These are phyloP conservation scores for Komagataella kurtzmanii DNA, from an alignment of 805 yeast species.

Conservation along the genomic window DNA sequence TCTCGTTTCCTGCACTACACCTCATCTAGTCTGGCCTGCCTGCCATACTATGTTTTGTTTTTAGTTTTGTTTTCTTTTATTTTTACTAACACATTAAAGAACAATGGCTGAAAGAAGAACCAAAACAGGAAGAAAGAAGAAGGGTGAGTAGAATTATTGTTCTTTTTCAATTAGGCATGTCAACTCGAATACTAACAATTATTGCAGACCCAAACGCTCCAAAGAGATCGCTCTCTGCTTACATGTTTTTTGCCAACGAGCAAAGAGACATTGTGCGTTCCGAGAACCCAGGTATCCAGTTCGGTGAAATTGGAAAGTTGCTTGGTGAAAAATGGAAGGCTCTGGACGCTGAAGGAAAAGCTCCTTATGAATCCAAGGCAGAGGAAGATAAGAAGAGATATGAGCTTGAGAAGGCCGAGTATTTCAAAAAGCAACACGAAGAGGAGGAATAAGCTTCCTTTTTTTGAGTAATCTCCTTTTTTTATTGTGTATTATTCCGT, in stretches of 20 bases:
- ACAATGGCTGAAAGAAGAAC: conserved; percentile 15
- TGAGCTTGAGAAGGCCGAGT: conserved; percentile 89
- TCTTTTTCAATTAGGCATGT: background rate
- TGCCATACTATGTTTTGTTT: background rate
- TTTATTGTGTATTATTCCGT: background rate
- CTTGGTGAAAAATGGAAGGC: conserved; percentile 98
- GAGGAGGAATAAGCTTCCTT: background rate
- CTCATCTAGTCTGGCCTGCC: background rate
- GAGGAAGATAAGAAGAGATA: conserved; percentile 95
- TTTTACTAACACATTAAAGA: conserved; percentile 2
- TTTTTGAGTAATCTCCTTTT: background rate
- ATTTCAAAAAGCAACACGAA: conserved; percentile 21
- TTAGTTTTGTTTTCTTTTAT: conserved; percentile 1
- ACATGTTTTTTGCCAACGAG: conserved; percentile 98
- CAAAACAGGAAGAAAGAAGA: conserved; percentile 22
- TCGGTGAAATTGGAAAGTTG: conserved; percentile 90
- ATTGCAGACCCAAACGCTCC: conserved; percentile 90
- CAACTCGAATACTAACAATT: background rate
- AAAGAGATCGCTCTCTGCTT: conserved; percentile 95
- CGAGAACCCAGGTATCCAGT: conserved; percentile 92
- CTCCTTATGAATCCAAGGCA: conserved; percentile 87
- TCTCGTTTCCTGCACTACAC: background rate
- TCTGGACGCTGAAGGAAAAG: conserved; percentile 66
- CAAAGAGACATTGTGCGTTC: conserved; percentile 92
- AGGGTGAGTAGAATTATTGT: conserved; percentile 9